Base-by-base conservation (phyloP, 2,329 filamentous ascomycete genomes). In the Hymenoscyphus scutula region DNA sequence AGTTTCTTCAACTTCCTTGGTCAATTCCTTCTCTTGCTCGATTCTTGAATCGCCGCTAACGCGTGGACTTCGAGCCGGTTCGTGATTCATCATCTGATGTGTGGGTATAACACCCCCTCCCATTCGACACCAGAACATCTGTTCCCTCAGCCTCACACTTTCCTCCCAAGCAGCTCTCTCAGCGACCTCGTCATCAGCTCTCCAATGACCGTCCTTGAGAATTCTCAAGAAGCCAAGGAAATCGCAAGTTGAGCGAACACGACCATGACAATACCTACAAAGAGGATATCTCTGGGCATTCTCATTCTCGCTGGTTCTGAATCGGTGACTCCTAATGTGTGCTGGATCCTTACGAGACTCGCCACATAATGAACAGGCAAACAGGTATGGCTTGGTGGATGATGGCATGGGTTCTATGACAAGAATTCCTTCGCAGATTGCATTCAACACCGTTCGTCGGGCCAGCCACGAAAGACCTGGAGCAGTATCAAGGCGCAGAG, bases 91-190 rank as follows among this genome's bases (percentile, higher is more conserved):
- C 55, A 61, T 56, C 55, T 71, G 65, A 23, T 72, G 69, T 15
- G 63, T 61, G 1, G 94, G 95, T 13, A 98, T 79, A 1, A 99
- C 92, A 15, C 95, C 95, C 30, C 93, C 95, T 29, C 94, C 94
- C 59, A 99, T 86, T 61, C 95, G 85, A 58, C 91, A 87, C 95
- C 95, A 99, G 74, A 99, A 99, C 90, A 99, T 97, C 69, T 94
- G 88, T 75, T 99, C 95, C 58, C 95, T 84, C 56, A 98, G 77
- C 32, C 89, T 86, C 11, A 97, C 90, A 62, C 92, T 92, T 78
- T 99, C 95, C 74, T 98, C 94, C 95, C 95, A 99, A 0, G 92
- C 92, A 30, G 87, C 85, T 72, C 90, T 91, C 76, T 96, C 91
- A 37, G 92, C 90, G 57, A 95, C 91, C 45, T 89, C 85, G 62